Conservation (phyloP, 306 rosid species). For the Glycyrrhiza uralensis region DNA sequence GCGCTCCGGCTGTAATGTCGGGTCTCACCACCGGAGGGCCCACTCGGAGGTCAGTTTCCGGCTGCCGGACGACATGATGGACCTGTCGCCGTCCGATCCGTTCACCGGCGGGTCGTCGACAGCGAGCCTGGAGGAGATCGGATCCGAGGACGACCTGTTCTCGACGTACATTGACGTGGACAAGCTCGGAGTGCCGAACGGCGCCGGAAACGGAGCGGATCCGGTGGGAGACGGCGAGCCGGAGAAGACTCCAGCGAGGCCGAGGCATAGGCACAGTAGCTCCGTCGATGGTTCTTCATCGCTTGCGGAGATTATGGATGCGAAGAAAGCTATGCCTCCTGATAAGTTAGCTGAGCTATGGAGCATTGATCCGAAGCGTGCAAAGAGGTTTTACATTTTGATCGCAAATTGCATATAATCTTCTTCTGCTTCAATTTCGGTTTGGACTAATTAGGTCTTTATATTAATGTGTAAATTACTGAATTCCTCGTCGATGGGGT, state of each 20-base stretch:
- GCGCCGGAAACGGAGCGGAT: constrained; percentile 44
- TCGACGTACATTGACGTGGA: constrained; percentile 85
- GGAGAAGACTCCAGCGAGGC: constrained; percentile 43
- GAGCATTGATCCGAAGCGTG: constrained; percentile 89
- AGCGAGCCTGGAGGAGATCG: constrained; percentile 78
- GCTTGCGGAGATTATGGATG: constrained; percentile 89
- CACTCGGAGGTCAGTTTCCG: constrained; percentile 80
- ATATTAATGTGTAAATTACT: neutral
- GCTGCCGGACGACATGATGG: constrained; percentile 71
- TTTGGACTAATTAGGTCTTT: neutral
- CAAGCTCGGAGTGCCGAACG: constrained; percentile 55
- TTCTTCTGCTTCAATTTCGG: neutral
- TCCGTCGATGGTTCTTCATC: constrained; percentile 68
- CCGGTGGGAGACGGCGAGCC: constrained; percentile 29
- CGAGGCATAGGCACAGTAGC: constrained; percentile 64
- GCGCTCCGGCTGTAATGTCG: constrained; percentile 24
- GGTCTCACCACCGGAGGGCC: constrained; percentile 59
- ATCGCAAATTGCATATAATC: neutral
- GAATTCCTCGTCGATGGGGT: neutral
- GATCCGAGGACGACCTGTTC: constrained; percentile 85
- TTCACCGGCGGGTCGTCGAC: constrained; percentile 70
- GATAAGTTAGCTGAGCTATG: constrained; percentile 97
- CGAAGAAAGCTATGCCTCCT: constrained; percentile 99
- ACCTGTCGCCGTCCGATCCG: constrained; percentile 64
- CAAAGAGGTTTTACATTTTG: constrained; percentile 62